These are phyloP conservation scores for Gentiana straminea DNA, from an alignment of 257 asterid genomes.

Conservation along the genomic window DNA sequence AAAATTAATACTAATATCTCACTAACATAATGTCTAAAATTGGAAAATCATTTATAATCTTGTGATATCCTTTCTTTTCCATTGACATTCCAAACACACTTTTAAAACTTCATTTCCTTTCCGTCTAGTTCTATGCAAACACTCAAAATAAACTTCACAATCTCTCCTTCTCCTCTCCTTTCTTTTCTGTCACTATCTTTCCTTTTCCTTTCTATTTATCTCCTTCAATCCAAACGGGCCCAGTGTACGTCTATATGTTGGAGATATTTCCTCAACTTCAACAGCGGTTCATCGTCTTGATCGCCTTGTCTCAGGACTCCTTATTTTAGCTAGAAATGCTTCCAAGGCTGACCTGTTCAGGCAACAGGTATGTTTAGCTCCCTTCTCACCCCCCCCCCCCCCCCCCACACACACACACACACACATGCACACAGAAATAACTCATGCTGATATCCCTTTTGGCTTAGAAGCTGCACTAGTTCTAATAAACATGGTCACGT, in stretches of 20 bases:
- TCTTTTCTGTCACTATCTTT: too few species aligned
- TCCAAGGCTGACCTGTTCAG: conserved; percentile 80
- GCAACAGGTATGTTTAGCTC: conserved; percentile 49
- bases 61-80: too few species aligned
- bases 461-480: background rate
- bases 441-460: background rate
- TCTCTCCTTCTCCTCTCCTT: too few species aligned
- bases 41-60: too few species aligned
- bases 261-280: conserved; percentile 35
- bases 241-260: background rate
- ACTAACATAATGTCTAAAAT: too few species aligned
- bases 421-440: background rate
- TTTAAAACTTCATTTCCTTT: too few species aligned
- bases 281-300: conserved; percentile 89
- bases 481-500: background rate
- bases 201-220: too few species aligned
- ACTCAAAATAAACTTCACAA: too few species aligned
- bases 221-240: too few species aligned
- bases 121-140: too few species aligned
- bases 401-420: background rate
- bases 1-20: too few species aligned
- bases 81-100: too few species aligned
- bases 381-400: background rate
- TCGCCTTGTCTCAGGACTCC: conserved; percentile 97
- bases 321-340: conserved; percentile 84